Conservation (phyloP, 306 rosid species). For the Potentilla sterilis region DNA sequence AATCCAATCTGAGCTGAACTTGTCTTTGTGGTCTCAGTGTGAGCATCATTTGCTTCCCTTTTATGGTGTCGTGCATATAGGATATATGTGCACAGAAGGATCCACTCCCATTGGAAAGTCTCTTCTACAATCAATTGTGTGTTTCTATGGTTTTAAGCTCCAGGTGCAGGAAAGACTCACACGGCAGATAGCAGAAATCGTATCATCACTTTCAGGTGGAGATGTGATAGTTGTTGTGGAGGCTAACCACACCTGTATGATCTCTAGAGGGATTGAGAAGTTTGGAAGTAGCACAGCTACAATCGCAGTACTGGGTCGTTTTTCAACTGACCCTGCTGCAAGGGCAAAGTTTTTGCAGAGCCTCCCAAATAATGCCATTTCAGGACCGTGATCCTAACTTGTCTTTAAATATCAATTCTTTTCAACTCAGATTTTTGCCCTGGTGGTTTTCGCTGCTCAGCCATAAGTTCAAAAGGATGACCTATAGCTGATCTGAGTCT, state of each 20-base stretch:
- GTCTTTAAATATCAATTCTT: slow-evolving; percentile 9
- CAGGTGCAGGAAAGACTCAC: slow-evolving; percentile 98
- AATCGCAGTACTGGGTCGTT: slow-evolving; percentile 70
- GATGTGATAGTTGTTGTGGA: slow-evolving; percentile 88
- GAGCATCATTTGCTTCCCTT: slow-evolving; percentile 98
- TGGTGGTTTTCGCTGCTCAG: background rate
- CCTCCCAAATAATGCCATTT: slow-evolving; percentile 48
- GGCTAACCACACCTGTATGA: slow-evolving; percentile 96
- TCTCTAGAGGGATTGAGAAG: slow-evolving; percentile 91
- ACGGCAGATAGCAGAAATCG: slow-evolving; percentile 88
- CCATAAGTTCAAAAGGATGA: background rate
- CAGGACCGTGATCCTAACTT: slow-evolving; percentile 34
- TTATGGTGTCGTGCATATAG: slow-evolving; percentile 85
- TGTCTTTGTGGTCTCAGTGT: slow-evolving; percentile 88
- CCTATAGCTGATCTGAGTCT: background rate
- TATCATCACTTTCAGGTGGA: slow-evolving; percentile 66
- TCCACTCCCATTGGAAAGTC: slow-evolving; percentile 56
- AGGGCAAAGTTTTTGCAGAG: slow-evolving; percentile 75
- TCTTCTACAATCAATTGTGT: slow-evolving; percentile 66
- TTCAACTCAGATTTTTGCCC: background rate
- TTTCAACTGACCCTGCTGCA: slow-evolving; percentile 49
- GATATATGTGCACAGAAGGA: slow-evolving; percentile 50
- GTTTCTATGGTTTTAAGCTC: slow-evolving; percentile 89
- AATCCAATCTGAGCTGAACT: slow-evolving; percentile 51
- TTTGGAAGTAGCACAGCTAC: slow-evolving; percentile 91